Conservation (phyloP, 768 basidiomycete species). For the Harrya chromipes region DNA sequence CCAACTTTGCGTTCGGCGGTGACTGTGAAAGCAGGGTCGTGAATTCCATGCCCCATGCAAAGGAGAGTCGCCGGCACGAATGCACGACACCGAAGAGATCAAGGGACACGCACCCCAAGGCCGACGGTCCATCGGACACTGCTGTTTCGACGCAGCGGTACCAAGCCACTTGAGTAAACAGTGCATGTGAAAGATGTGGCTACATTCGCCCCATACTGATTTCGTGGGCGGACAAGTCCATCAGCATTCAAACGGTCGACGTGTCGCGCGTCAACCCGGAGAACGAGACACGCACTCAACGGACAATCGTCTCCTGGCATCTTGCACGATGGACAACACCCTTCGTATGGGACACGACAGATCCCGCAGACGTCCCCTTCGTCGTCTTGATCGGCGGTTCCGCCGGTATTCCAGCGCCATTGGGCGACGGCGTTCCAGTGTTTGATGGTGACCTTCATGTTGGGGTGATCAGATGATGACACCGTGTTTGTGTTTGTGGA, state of each 20-base stretch:
- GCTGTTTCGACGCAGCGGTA: slow-evolving; percentile 84
- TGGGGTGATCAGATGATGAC: not conserved
- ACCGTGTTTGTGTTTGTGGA: too few relatives aligned
- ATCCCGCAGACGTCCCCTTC: slow-evolving; percentile 80
- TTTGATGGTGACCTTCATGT: slow-evolving; percentile 82
- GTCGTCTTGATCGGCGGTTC: slow-evolving; percentile 34
- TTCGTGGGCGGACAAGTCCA: too few relatives aligned
- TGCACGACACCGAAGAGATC: too few relatives aligned
- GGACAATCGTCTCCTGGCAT: slow-evolving; percentile 96
- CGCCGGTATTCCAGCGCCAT: slow-evolving; percentile 77
- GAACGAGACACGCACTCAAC: slow-evolving; percentile 54
- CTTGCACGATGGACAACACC: slow-evolving; percentile 94
- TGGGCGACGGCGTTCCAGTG: slow-evolving; percentile 86
- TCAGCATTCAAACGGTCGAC: too few relatives aligned
- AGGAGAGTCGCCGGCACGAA: not conserved
- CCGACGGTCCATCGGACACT: slow-evolving; percentile 98
- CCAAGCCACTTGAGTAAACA: slow-evolving; percentile 96
- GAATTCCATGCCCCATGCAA: not conserved
- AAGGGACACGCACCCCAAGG: slow-evolving; percentile 70
- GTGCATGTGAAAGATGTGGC: slow-evolving; percentile 98
- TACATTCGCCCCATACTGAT: slow-evolving; percentile 96
- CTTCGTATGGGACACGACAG: slow-evolving; percentile 89
- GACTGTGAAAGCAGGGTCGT: slow-evolving; percentile 29
- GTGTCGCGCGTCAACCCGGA: too few relatives aligned
- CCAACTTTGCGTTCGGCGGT: slow-evolving; percentile 49